Percentiles rank a stretch among this genome's conserved stretches.
Conservation (phyloP, 2,329 filamentous ascomycete species). For the Apiospora koreana region DNA sequence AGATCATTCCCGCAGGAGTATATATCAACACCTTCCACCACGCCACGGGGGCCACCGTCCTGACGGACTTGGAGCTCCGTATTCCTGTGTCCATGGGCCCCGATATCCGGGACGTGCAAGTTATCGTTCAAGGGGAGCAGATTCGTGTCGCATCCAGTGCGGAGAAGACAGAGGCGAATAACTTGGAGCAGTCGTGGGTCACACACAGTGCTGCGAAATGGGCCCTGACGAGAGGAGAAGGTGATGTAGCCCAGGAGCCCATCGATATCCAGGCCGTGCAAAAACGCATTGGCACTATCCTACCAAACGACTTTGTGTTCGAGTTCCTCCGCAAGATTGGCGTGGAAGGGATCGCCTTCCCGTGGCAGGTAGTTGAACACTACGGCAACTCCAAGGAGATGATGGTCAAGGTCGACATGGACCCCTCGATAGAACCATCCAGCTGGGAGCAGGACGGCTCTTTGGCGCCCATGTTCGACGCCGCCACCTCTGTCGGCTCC, state of each 20-base stretch:
- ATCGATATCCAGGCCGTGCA: slow-evolving; percentile 29
- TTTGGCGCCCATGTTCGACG: slow-evolving; percentile 42
- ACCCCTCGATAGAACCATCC: neutral
- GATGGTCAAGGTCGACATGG: slow-evolving; percentile 39
- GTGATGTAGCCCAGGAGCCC: no score
- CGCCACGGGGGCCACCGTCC: slow-evolving; percentile 28
- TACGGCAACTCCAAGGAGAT: slow-evolving; percentile 39
- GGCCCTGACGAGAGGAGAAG: neutral
- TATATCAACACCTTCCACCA: slow-evolving; percentile 38
- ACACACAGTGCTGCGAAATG: slow-evolving; percentile 27
- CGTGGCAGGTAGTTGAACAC: slow-evolving; percentile 42
- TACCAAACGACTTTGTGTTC: slow-evolving; percentile 35
- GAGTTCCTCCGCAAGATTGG: slow-evolving; percentile 41
- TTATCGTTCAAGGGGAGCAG: slow-evolving; percentile 32
- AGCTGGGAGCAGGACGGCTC: slow-evolving; percentile 19
- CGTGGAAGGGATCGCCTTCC: slow-evolving; percentile 41
- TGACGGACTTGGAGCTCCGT: slow-evolving; percentile 28
- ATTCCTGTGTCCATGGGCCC: slow-evolving; percentile 34
- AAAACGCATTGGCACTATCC: slow-evolving; percentile 27
- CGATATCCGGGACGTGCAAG: slow-evolving; percentile 30
- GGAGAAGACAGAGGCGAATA: no score
- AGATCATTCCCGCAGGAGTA: slow-evolving; percentile 44
- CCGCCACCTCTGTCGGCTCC: slow-evolving; percentile 43
- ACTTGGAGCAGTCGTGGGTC: slow-evolving; percentile 26
- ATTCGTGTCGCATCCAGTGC: slow-evolving; percentile 33